phyloP scores from a whole-genome alignment of 805 yeast species.

The Pichia eremophila region DNA sequence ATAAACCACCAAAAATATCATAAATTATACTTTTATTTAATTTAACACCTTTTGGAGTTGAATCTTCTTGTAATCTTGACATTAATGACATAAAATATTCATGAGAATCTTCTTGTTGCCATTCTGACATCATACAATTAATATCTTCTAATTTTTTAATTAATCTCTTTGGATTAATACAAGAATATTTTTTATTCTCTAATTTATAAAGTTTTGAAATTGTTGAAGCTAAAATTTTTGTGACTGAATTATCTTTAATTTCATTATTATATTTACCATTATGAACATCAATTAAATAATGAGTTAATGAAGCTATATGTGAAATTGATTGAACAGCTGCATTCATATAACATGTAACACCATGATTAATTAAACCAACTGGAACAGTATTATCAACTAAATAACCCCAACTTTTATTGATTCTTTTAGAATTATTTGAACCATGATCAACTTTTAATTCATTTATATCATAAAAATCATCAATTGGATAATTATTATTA shows the following conservation, averaged over 20 bases:
- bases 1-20: slow-evolving; percentile 88
- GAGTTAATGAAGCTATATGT: slow-evolving; percentile 86
- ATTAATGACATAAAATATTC: slow-evolving; percentile 92
- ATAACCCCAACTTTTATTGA: slow-evolving; percentile 66
- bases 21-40: slow-evolving; percentile 73
- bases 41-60: slow-evolving; percentile 84
- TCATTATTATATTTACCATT: slow-evolving; percentile 39
- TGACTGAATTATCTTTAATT: slow-evolving; percentile 49
- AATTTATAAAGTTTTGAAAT: slow-evolving; percentile 59
- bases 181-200: slow-evolving; percentile 34
- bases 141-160: slow-evolving; percentile 69
- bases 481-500: slow-evolving; percentile 15
- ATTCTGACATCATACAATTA: slow-evolving; percentile 92
- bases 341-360: slow-evolving; percentile 95
- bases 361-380: slow-evolving; percentile 75
- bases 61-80: slow-evolving; percentile 83
- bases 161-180: slow-evolving; percentile 67
- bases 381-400: slow-evolving; percentile 42
- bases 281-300: slow-evolving; percentile 62
- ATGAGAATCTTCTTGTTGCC: slow-evolving; percentile 98
- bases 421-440: slow-evolving; percentile 46
- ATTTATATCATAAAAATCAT: slow-evolving; percentile 47
- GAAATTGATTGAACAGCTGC: slow-evolving; percentile 87
- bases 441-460: slow-evolving; percentile 57
- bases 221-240: slow-evolving; percentile 59